phyloP scores from a whole-genome alignment of 164 flowering plant species.

The Paratinospora sagittata region DNA sequence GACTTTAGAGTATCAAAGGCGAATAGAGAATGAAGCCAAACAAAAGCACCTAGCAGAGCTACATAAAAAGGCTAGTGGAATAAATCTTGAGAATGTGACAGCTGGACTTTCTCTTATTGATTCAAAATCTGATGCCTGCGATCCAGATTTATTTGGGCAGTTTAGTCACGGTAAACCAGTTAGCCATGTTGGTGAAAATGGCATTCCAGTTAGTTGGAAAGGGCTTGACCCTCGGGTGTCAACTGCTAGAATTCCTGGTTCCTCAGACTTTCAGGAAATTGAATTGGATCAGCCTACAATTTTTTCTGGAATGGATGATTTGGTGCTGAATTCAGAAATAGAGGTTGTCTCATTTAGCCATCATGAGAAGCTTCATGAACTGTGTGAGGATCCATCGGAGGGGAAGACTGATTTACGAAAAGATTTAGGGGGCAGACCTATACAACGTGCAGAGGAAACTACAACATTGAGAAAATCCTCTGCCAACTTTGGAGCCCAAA shows the following conservation, averaged over 20 bases:
- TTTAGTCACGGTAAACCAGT: constrained; percentile 21
- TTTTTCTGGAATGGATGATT: constrained; percentile 8
- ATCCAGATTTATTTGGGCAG: constrained; percentile 16
- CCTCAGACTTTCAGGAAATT: constrained; percentile 8
- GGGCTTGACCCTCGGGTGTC: constrained; percentile 7
- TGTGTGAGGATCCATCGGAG: constrained; percentile 25
- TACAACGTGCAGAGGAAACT: constrained; percentile 21
- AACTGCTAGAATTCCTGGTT: constrained; percentile 8
- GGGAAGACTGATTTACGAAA: constrained; percentile 23
- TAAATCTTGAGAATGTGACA: constrained; percentile 25
- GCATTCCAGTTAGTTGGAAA: constrained; percentile 8
- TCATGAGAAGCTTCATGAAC: constrained; percentile 16
- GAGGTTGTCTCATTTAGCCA: constrained; percentile 7
- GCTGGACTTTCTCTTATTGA: constrained; percentile 15
- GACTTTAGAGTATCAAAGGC: constrained; percentile 86
- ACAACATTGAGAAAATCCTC: constrained; percentile 12
- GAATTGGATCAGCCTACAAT: constrained; percentile 14
- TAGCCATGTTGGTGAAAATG: constrained; percentile 13
- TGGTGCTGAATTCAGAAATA: constrained; percentile 11
- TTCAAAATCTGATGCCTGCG: constrained; percentile 12
- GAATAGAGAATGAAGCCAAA: constrained; percentile 88
- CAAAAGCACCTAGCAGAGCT: constrained; percentile 84
- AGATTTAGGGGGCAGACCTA: constrained; percentile 20
- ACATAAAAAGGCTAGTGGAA: constrained; percentile 39
- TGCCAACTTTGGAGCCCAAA: constrained; percentile 12